These are phyloP conservation scores for Rosa lucieae DNA, from an alignment of 306 rosid genomes.

Conservation along the genomic window DNA sequence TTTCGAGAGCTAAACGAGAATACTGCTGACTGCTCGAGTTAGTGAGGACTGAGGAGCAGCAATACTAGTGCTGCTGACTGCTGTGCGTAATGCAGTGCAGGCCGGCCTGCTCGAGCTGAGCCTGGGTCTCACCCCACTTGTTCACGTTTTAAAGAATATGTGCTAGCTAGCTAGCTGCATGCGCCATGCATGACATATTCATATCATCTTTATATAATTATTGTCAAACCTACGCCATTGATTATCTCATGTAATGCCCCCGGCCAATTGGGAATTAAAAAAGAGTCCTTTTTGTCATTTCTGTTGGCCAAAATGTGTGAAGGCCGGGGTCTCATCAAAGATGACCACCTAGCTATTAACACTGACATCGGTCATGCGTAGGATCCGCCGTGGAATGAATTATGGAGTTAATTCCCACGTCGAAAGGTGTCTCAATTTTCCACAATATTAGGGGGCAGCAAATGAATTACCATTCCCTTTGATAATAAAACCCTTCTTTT, in stretches of 20 bases:
- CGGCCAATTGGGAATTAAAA: neutral
- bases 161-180: neutral
- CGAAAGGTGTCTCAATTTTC: neutral
- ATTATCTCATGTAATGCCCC: neutral
- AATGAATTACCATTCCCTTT: neutral
- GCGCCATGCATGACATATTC: neutral
- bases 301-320: neutral
- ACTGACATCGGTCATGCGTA: neutral
- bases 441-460: neutral
- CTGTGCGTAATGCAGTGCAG: neutral
- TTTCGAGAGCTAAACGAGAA: neutral
- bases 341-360: neutral
- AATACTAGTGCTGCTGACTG: neutral
- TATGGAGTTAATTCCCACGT: neutral
- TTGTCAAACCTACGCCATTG: neutral
- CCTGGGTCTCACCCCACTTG: neutral
- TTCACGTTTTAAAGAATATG: neutral
- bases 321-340: neutral
- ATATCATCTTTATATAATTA: neutral
- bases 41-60: neutral
- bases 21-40: neutral
- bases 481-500: neutral
- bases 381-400: neutral
- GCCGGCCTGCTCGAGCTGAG: neutral
- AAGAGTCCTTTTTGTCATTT: neutral